Evolutionary conservation across 345 rosid species (phyloP).

Genomic region (Microcos paniculata): DNA sequence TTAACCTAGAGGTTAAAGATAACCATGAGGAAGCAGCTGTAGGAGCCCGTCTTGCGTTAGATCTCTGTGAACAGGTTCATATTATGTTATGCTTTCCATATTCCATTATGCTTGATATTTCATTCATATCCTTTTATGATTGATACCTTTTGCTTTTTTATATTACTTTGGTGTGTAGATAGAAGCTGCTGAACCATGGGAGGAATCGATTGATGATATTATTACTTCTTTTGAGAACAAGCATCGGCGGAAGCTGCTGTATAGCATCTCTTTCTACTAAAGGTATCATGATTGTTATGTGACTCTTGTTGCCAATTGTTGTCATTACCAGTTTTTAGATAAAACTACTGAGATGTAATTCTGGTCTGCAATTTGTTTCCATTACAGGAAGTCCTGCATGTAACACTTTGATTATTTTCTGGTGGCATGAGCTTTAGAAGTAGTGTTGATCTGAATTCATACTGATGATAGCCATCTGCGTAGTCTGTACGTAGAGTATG

Average conservation of each 20-base stretch:
- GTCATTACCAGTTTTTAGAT: neutral
- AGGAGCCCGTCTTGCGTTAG: conserved; percentile 81
- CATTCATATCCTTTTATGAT: neutral
- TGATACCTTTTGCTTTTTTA: neutral
- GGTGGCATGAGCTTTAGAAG: neutral
- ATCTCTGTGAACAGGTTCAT: conserved; percentile 79
- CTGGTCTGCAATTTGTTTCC: neutral
- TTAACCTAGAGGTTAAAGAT: conserved; percentile 96
- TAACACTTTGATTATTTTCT: neutral
- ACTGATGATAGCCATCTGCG: neutral
- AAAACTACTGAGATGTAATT: neutral
- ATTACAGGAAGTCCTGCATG: neutral
- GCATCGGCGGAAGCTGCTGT: conserved; percentile 71
- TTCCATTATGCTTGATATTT: neutral
- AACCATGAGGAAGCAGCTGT: conserved; percentile 96
- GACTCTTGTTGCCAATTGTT: neutral
- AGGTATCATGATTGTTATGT: conserved; percentile 2
- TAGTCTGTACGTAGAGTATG: neutral
- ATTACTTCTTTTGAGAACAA: conserved; percentile 69
- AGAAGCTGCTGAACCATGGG: conserved; percentile 82
- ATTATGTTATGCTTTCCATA: conserved; percentile 2
- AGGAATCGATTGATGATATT: conserved; percentile 77
- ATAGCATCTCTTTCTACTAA: conserved; percentile 81
- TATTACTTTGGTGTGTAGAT: conserved; percentile 41
- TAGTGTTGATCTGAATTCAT: neutral